Percentiles rank a stretch among this genome's conserved stretches.
Evolutionary conservation across 176 grass and related monocot genomes (phyloP).

Genomic region (Pontederia paniculata): DNA sequence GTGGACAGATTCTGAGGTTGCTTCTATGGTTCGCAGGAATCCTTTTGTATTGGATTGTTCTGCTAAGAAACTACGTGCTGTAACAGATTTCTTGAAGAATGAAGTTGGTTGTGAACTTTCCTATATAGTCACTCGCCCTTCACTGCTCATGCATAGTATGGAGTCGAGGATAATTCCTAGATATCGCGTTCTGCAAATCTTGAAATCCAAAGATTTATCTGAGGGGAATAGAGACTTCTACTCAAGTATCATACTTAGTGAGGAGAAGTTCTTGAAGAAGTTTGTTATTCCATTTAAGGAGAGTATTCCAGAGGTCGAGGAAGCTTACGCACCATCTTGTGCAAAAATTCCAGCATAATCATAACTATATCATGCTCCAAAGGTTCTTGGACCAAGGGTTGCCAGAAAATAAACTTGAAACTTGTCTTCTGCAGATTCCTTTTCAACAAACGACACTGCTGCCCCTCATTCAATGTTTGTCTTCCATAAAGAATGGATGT

Average conservation of each 20-base stretch:
- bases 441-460: too few species aligned
- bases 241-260: conserved; percentile 15
- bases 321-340: conserved; percentile 36
- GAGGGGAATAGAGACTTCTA: conserved; percentile 27
- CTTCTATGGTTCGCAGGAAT: conserved; percentile 25
- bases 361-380: neutral
- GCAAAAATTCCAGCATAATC: neutral
- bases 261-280: conserved; percentile 41
- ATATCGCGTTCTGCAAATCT: conserved; percentile 31
- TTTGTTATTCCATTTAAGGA: conserved; percentile 34
- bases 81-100: conserved; percentile 29
- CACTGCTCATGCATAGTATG: conserved; percentile 41
- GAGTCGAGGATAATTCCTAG: conserved; percentile 40
- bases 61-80: conserved; percentile 25
- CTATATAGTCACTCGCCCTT: conserved; percentile 32
- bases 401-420: too few species aligned
- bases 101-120: conserved; percentile 24
- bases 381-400: neutral
- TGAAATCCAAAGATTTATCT: conserved; percentile 32
- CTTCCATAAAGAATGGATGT: too few species aligned
- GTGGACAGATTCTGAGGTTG: conserved; percentile 39
- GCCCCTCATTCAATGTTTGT: too few species aligned
- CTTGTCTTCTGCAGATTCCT: too few species aligned
- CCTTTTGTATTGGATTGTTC: conserved; percentile 29
- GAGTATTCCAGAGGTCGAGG: conserved; percentile 30